Evolutionary conservation across 768 basidiomycete species (phyloP), one percentile per base, ranked within the genome.

Genomic region (Lactarius hatsudake): DNA sequence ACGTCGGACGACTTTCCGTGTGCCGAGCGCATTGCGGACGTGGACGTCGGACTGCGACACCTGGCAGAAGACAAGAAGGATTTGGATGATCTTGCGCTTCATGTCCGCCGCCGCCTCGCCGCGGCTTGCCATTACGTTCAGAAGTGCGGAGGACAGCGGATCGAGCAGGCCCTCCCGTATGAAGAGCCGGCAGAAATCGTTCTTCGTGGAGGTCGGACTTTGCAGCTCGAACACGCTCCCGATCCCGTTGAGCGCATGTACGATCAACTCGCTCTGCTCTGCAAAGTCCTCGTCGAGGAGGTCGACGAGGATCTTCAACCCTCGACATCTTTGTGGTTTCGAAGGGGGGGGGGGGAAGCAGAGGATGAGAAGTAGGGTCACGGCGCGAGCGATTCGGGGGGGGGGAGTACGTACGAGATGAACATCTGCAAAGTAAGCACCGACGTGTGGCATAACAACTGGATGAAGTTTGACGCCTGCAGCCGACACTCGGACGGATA

Each of bases 181-280:
- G 80, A 98, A 96, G 91, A 98, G 96, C 12, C 97, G 86, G 74
- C 96, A 98, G 75, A 98, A 98, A 77, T 98, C 97, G 74, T 97
- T 98, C 76, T 97, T 94, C 13, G 96, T 95, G 42, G 67, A 68
- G 4, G 96, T 97, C 9, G 97, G 93, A 57, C 93, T 94, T 76
- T 98, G 91, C 15, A 98, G 84, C 70, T 98, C 96, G 73, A 99
- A 98, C 18, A 98, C 97, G 69, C 88, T 94, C 57, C 90, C 89
- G 59, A 99, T 94, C 10, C 96, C 96, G 67, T 96, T 93, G 17
- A 99, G 83, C 7, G 97, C 95, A 66, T 96, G 93, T 30, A 93
- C 88, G 54, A 99, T 89, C 12, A 99, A 87, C 61, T 94, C 92
- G 15, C 88, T 87, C 76, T 97, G 93, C 69, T 96, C 90, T 0